Base-by-base conservation (phyloP, 2,329 filamentous ascomycete genomes). In the Chaetothyriales sp. region DNA sequence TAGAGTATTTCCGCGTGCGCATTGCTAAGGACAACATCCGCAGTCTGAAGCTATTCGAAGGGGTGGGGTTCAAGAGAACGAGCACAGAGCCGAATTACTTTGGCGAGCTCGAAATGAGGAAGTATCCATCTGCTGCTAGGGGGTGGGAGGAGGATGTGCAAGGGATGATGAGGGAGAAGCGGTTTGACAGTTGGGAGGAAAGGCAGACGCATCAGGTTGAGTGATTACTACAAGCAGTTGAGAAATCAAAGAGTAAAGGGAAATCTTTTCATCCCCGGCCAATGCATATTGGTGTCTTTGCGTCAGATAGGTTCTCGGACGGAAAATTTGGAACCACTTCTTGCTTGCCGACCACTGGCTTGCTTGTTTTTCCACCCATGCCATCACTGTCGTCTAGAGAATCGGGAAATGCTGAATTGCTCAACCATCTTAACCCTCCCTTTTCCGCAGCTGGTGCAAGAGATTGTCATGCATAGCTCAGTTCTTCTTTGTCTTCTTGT, bases 51-150 rank as follows among this genome's bases (percentile, higher is more conserved):
- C 63, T 86, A 18, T 86, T 86, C 65, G 75, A 81, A 59, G 72
- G 73, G 29, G 56, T 81, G 9, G 77, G 77, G 0, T 85, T 85
- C 63, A 58, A 61, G 51, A 76, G 71, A 62, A 67, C 72, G 7
- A 63, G 63, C 0, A 70, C 70, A 20, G 67, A 68, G 50, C 69
- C 76, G 22, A 85, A 82, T 65, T 84, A 79, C 65, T 86, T 86
- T 70, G 80, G 80, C 0, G 82, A 86, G 65, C 68, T 82, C 54
- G 82, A 86, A 66, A 61, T 85, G 59, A 65, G 75, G 51, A 47
- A 9, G 46, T 18, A 40, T 40, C 33, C 33, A 40, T 40, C 33
- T 5, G 2, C 54, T 15, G 33, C 33, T 15, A 15, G 10, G 9
- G 33, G 33, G 9, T 71, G 51, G 54, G 55, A 18, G 43, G 60